Base-by-base conservation (phyloP, 768 basidiomycete genomes). In the Lepiota subincarnata region DNA sequence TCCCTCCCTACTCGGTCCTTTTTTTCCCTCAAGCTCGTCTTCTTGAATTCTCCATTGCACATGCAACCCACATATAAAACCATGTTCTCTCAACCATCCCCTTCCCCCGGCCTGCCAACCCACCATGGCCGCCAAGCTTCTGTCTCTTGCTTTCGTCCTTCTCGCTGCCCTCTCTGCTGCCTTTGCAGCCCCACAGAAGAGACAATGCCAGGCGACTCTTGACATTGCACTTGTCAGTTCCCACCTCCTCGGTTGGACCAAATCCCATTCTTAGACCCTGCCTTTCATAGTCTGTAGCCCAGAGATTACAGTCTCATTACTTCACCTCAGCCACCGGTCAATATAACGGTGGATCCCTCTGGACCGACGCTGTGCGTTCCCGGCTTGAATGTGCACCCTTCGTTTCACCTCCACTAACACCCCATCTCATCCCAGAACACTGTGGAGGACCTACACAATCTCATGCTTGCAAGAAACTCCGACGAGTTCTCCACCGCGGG, bases 361-460 rank as follows among this genome's bases (percentile, higher is more conserved):
- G 80, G 81, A 82, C 80, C 1, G 78, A 82, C 59, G 75, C 78
- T 3, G 80, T 81, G 54, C n/a, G 72, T 60, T 31, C 31, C 31
- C 31, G 2, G 24, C 24, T 24, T 2, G 24, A 31, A 31, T 31
- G 31, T 8, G 31, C 31, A 31, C 31, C 7, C 31, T 8, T 3
- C 26, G 7, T 28, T 7, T 28, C 3, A 7, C 26, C 26, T 28
- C 26, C 47, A 40, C 12, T 38, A 37, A 20, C 12, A 53, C 39
- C 37, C 24, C 16, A 6, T 20, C 34, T 36, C 38, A 18, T n/a
- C 43, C 14, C 43, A 82, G 81, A 83, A 82, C 57, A 71, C 80
- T 4, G 58, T 81, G 26, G 81, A 82, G 59, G 80, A 82, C 57
- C 62, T 82, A 12, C 78, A 82, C 57, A 82, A 80, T 62, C 64